A percentile compares a stretch with the other conserved stretches of the same genome.
phyloP scores from a whole-genome alignment of 176 grass and related monocot species.

The Carex scoparia region DNA sequence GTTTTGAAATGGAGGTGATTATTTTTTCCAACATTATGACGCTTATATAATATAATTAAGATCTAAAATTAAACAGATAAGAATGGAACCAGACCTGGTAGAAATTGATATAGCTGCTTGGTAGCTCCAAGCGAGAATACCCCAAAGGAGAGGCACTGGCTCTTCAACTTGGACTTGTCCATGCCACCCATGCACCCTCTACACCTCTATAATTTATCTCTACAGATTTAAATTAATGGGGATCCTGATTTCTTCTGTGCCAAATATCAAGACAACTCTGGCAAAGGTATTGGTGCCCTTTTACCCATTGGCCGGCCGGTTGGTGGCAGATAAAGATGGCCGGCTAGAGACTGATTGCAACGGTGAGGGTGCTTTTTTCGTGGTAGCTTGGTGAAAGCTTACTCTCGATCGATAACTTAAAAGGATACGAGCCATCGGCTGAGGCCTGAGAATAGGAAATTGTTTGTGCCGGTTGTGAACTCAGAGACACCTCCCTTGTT shows the following conservation, averaged over 20 bases:
- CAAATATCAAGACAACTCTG: conserved; percentile 9
- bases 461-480: not conserved
- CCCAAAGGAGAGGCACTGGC: conserved; percentile 36
- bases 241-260: conserved; percentile 12
- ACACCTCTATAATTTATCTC: conserved; percentile 56
- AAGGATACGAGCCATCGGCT: not conserved
- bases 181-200: not conserved
- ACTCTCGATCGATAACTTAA: not conserved
- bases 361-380: conserved; percentile 42
- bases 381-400: conserved; percentile 25
- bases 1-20: no score
- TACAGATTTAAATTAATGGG: conserved; percentile 18
- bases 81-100: conserved; percentile 3
- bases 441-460: not conserved
- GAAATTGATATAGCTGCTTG: conserved; percentile 32
- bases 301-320: conserved; percentile 58
- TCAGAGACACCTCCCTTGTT: not conserved
- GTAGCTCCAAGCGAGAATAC: conserved; percentile 47
- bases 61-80: not conserved
- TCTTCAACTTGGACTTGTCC: conserved; percentile 53
- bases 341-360: conserved; percentile 55
- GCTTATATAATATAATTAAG: not conserved
- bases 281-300: conserved; percentile 54
- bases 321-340: conserved; percentile 22
- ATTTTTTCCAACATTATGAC: no score